Base-by-base conservation (phyloP, 768 basidiomycete species). In the Pleurotus citrinopileatus region DNA sequence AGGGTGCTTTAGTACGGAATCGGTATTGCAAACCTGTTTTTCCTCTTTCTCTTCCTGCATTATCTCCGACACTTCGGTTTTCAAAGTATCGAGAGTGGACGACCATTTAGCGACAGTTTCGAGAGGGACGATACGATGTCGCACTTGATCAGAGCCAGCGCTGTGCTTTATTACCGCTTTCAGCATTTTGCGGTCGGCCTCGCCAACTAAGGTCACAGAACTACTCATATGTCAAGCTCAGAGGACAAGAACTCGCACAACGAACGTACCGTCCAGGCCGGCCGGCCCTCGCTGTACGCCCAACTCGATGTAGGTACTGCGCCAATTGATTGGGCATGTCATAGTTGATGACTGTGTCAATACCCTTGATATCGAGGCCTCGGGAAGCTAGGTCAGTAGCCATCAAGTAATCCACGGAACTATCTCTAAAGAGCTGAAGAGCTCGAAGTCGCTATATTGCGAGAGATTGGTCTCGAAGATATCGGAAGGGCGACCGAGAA, bases 301-400 rank as follows among this genome's bases (percentile, higher is more conserved):
- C 97, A 20, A 98, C 96, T 55, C 97, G 89, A 68, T 99, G 97
- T 27, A 98, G 80, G 70, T 99, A 99, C 62, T 94, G 94, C 6
- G 91, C 84, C 28, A 98, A 74, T 63, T 94, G 90, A 17, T 83
- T 80, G 8, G 97, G 97, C 96, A 98, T 97, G 67, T 99, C 97
- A 66, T 95, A 98, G 70, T 99, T 99, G 67, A 99, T 94, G 57
- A 99, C 93, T 2, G 94, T 94, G 65, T 98, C 92, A 22, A 98
- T 87, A 13, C 95, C 95, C 66, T 95, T 96, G 75, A 99, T 97
- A 71, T 98, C 96, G 25, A 99, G 78, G 69, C 97, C 92, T 56
- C 94, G 86, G 53, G 94, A 91, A 27, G 97, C 97, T 29, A 99
- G 74, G 67, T 98, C 97, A 0, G 97, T 99, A 2, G 95, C 96